Conservation (phyloP, 306 rosid species). For the cucumber (Cucumis sativus) region DNA sequence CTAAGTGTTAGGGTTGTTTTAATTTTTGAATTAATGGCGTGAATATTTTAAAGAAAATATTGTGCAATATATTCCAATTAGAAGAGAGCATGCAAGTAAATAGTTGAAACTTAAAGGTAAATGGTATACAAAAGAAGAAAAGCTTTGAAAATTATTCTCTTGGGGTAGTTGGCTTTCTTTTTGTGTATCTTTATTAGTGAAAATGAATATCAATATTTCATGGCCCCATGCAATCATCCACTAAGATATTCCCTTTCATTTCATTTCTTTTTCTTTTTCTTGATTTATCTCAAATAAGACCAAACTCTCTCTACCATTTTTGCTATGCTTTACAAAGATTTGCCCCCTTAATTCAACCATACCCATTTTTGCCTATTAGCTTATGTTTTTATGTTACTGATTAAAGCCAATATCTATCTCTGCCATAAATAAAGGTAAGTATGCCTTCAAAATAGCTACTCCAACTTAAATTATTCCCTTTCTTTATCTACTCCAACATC, state of each 20-base stretch:
- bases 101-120: neutral
- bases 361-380: neutral
- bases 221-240: conserved; percentile 1
- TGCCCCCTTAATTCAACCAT: neutral
- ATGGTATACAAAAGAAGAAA: neutral
- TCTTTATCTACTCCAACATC: no score
- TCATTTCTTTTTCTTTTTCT: no score
- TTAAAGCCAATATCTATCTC: neutral
- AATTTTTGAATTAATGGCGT: no score
- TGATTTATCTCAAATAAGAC: neutral
- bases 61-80: neutral
- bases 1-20: no score
- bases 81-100: neutral
- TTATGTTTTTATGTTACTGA: neutral
- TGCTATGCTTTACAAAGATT: neutral
- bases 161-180: neutral
- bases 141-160: neutral
- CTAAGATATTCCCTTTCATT: neutral
- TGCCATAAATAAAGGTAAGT: neutral
- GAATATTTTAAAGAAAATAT: no score
- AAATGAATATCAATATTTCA: neutral
- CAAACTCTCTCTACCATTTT: conserved; percentile 4
- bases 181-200: neutral
- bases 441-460: neutral
- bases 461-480: no score